Percentiles rank a stretch among this genome's conserved stretches.
phyloP scores from a whole-genome alignment of 192 early-diverging fungal genomes.

The Coemansia sp. region DNA sequence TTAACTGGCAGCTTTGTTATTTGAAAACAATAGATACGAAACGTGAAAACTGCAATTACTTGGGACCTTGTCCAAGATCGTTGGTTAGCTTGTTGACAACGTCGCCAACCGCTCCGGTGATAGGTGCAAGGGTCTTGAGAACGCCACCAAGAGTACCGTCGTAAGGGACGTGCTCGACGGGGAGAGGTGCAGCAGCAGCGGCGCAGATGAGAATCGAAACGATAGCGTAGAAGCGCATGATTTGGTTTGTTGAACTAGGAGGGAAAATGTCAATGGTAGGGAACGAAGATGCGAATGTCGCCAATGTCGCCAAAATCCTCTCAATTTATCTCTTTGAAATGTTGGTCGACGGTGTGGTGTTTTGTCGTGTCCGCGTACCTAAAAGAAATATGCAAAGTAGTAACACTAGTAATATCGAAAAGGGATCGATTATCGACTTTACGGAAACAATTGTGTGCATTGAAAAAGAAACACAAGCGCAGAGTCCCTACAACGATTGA shows the following conservation, averaged over 20 bases:
- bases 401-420: neutral
- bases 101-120: slow-evolving; percentile 37
- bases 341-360: neutral
- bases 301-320: neutral
- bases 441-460: neutral
- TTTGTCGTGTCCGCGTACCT: neutral
- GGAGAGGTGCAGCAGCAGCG: slow-evolving; percentile 35
- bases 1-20: neutral
- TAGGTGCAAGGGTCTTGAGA: slow-evolving; percentile 38
- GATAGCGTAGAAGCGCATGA: slow-evolving; percentile 41
- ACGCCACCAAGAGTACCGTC: slow-evolving; percentile 44
- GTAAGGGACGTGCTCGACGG: slow-evolving; percentile 31
- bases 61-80: slow-evolving; percentile 53
- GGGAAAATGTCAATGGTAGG: neutral
- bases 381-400: neutral
- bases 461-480: too few relatives aligned
- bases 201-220: slow-evolving; percentile 31
- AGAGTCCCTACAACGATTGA: too few relatives aligned
- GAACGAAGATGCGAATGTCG: neutral
- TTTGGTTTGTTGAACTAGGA: neutral
- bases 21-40: slow-evolving; percentile 8
- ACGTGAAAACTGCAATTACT: slow-evolving; percentile 25
- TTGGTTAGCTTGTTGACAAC: slow-evolving; percentile 44
- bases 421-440: neutral
- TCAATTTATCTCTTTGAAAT: slow-evolving; percentile 1